These are phyloP conservation scores for Trichoderma asperelloides DNA, from an alignment of 495 filamentous ascomycete genomes.

Conservation along the genomic window DNA sequence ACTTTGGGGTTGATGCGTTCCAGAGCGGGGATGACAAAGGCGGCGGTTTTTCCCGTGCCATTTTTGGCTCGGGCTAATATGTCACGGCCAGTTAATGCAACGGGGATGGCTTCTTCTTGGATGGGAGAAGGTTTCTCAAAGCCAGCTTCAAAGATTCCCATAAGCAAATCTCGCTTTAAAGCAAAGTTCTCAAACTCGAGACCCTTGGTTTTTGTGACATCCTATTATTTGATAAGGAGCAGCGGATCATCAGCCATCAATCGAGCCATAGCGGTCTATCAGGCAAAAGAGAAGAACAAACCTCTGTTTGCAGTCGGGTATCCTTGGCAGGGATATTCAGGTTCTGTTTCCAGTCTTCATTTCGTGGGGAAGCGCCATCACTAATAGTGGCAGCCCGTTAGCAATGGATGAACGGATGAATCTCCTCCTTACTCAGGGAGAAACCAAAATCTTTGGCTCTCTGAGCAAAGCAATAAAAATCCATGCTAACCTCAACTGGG, in stretches of 20 bases:
- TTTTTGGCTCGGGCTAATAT: conserved; percentile 97
- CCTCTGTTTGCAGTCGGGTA: conserved; percentile 86
- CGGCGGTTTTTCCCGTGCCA: conserved; percentile 95
- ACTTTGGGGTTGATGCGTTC: conserved; percentile 93
- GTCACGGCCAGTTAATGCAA: conserved; percentile 89
- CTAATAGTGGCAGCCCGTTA: conserved; percentile 2
- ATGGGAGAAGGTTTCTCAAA: conserved; percentile 99
- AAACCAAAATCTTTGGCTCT: neutral
- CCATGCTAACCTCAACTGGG: conserved; percentile 56
- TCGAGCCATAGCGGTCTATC: conserved; percentile 13
- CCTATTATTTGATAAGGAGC: conserved; percentile 41
- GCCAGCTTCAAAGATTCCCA: conserved; percentile 98
- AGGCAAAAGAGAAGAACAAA: conserved; percentile 25
- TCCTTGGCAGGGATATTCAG: conserved; percentile 77
- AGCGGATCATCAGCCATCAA: conserved; percentile 14
- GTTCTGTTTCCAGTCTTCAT: conserved; percentile 68
- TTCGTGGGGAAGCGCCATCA: conserved; percentile 17
- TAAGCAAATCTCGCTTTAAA: conserved; percentile 87
- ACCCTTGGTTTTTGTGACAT: conserved; percentile 95
- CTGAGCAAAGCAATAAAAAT: neutral
- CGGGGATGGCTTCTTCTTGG: conserved; percentile 97
- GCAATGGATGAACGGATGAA: neutral
- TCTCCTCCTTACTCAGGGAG: neutral
- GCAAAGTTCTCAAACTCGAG: conserved; percentile 96
- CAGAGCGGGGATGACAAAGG: conserved; percentile 92